These are phyloP conservation scores for Cordyceps farinosa DNA, from an alignment of 2,329 filamentous ascomycete species.

Conservation along the genomic window DNA sequence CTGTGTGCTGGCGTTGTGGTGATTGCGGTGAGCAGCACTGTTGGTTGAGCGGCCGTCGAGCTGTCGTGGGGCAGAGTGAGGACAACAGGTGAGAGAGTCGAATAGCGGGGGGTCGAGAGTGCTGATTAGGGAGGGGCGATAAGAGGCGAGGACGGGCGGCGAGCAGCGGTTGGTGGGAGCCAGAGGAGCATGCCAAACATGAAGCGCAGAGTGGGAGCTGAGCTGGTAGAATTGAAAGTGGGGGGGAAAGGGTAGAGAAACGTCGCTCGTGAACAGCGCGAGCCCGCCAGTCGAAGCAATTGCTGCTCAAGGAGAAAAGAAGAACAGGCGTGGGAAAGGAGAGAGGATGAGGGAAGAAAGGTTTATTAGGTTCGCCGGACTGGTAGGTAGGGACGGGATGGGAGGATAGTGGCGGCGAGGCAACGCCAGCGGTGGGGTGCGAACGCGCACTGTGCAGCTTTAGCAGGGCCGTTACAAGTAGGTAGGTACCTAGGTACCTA, in stretches of 20 bases:
- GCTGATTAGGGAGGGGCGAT: conserved; percentile 19
- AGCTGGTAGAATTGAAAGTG: not conserved
- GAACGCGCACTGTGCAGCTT: conserved; percentile 1
- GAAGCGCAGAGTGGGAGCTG: conserved; percentile 3
- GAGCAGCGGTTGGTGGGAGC: conserved; percentile 8
- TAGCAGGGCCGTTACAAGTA: not conserved
- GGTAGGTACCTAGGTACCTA: not conserved
- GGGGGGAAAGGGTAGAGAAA: not conserved
- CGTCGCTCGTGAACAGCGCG: not conserved
- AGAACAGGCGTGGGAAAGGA: conserved; percentile 4
- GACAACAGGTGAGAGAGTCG: conserved; percentile 1
- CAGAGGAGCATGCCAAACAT: not conserved
- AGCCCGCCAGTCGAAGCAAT: conserved; percentile 17
- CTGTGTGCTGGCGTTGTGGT: not conserved
- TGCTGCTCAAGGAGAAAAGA: conserved; percentile 13
- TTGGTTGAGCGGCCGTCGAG: conserved; percentile 15
- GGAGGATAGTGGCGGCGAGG: not conserved
- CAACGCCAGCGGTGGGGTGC: not conserved
- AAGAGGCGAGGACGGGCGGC: conserved; percentile 12
- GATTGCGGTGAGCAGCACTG: conserved; percentile 1
- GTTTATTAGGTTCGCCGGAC: conserved; percentile 8
- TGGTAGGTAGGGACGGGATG: conserved; percentile 1
- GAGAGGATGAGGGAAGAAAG: conserved; percentile 11
- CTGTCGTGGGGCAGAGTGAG: conserved; percentile 16
- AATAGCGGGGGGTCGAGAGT: conserved; percentile 14